Conservation (phyloP, 495 filamentous ascomycete species). For the Durotheca rogersii region DNA sequence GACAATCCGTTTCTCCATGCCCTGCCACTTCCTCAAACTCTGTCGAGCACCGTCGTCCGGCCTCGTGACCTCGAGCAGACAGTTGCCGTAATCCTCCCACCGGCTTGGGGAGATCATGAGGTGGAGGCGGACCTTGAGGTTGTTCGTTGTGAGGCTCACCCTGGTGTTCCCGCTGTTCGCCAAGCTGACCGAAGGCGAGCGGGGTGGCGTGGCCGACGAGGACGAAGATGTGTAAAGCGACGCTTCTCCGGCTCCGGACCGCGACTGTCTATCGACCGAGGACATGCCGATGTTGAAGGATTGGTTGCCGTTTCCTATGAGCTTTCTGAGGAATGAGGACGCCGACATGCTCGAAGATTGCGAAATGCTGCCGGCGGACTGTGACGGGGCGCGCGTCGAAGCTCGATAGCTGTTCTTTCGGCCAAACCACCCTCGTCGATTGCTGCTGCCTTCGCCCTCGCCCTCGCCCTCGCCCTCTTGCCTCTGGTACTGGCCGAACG, state of each 20-base stretch:
- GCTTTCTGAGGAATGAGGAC: slow-evolving; percentile 65
- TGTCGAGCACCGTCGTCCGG: slow-evolving; percentile 58
- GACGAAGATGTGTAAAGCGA: slow-evolving; percentile 61
- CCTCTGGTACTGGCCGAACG: slow-evolving; percentile 46
- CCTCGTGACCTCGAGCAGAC: slow-evolving; percentile 76
- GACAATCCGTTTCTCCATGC: slow-evolving; percentile 80
- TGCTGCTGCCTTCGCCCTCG: slow-evolving; percentile 43
- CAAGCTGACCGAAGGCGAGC: slow-evolving; percentile 55
- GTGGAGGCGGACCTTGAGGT: slow-evolving; percentile 82
- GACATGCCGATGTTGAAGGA: slow-evolving; percentile 77
- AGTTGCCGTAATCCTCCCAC: slow-evolving; percentile 90
- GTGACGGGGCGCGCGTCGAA: slow-evolving; percentile 53
- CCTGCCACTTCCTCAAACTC: slow-evolving; percentile 51
- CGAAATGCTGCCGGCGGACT: slow-evolving; percentile 42
- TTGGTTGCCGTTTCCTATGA: slow-evolving; percentile 51
- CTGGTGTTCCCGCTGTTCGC: slow-evolving; percentile 60
- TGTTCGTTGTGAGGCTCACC: slow-evolving; percentile 67
- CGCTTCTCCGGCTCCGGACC: slow-evolving; percentile 50
- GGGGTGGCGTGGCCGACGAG: slow-evolving; percentile 57
- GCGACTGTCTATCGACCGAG: slow-evolving; percentile 48
- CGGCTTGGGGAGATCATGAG: slow-evolving; percentile 70
- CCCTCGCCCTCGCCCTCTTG: slow-evolving; percentile 42
- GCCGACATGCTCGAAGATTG: slow-evolving; percentile 67
- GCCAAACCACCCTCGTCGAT: slow-evolving; percentile 55
- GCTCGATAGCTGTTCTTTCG: slow-evolving; percentile 61